Percentiles rank a stretch among this genome's conserved stretches.
phyloP scores from a whole-genome alignment of 2,329 filamentous ascomycete species.

The Arthrinium phaeospermum region DNA sequence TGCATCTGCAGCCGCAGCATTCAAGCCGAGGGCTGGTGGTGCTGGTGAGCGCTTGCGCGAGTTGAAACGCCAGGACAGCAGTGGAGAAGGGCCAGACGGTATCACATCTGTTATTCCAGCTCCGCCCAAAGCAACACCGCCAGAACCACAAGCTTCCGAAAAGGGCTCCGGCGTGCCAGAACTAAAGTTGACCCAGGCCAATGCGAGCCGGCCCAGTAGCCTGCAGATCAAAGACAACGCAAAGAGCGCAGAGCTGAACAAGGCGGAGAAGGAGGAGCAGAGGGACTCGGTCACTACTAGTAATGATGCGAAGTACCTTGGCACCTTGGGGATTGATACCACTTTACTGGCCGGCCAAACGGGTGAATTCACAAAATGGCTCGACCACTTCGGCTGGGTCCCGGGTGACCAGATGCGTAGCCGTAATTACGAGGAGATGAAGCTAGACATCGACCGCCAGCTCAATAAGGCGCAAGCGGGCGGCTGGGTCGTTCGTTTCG shows the following conservation, averaged over 20 bases:
- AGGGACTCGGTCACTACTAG: conserved; percentile 69
- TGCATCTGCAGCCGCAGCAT: conserved; percentile 71
- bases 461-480: conserved; percentile 90
- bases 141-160: conserved; percentile 42
- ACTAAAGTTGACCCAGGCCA: conserved; percentile 62
- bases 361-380: conserved; percentile 79
- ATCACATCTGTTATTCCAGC: conserved; percentile 89
- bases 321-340: conserved; percentile 78
- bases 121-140: conserved; percentile 58
- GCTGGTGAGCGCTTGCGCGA: conserved; percentile 80
- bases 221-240: conserved; percentile 44
- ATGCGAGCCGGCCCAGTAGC: conserved; percentile 47
- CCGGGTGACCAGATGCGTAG: conserved; percentile 75
- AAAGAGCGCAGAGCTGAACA: conserved; percentile 39
- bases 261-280: conserved; percentile 51
- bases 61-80: conserved; percentile 58
- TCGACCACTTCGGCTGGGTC: conserved; percentile 90
- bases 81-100: conserved; percentile 76
- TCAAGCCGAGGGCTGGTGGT: conserved; percentile 88
- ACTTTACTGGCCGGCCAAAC: conserved; percentile 77
- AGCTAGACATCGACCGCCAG: conserved; percentile 83
- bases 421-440: conserved; percentile 79
- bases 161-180: conserved; percentile 54
- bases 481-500: conserved; percentile 83
- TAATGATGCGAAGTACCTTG: conserved; percentile 80